Evolutionary conservation across 1,284 basidiomycete genomes (phyloP).

Genomic region (Sanghuangporus weigelae): DNA sequence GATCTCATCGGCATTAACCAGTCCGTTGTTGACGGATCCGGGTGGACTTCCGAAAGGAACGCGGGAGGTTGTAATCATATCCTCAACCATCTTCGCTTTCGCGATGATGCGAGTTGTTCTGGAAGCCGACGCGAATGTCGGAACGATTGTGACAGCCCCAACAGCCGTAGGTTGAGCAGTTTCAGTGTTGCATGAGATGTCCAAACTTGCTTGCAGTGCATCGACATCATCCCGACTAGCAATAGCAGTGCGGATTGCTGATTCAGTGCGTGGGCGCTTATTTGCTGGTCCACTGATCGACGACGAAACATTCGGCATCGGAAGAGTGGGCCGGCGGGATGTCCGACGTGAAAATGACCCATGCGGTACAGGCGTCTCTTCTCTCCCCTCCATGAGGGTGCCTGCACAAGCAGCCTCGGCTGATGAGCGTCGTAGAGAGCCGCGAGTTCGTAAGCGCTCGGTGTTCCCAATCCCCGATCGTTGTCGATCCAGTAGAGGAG

Average conservation of each 20-base stretch:
- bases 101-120: background rate
- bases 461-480: background rate
- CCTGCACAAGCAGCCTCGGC: background rate
- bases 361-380: background rate
- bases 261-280: background rate
- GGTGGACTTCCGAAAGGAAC: background rate
- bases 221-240: background rate
- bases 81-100: too few relatives aligned
- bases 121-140: background rate
- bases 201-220: background rate
- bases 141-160: background rate
- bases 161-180: background rate
- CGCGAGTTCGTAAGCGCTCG: background rate
- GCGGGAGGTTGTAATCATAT: background rate
- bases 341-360: background rate
- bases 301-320: background rate
- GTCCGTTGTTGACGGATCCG: background rate
- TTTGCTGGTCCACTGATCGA: background rate
- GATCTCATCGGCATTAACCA: background rate
- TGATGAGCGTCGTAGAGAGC: background rate
- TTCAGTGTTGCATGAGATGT: background rate
- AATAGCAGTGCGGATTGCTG: background rate
- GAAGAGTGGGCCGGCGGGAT: background rate
- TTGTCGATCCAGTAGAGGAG: background rate
- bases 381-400: background rate